These are phyloP conservation scores for Candida oleophila DNA, from an alignment of 805 yeast genomes.

Conservation along the genomic window DNA sequence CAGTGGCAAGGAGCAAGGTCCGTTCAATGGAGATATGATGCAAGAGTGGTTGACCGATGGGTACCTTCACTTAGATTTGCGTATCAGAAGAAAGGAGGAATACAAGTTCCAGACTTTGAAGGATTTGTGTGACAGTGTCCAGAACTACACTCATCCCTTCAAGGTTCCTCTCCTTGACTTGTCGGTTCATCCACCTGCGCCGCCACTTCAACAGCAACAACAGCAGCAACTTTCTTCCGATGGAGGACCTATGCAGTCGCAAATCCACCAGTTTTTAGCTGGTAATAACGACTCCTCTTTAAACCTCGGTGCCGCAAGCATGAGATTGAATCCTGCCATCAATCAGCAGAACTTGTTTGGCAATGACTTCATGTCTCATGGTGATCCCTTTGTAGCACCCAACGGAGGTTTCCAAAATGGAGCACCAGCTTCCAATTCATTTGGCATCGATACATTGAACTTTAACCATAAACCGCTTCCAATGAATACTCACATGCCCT, in stretches of 20 bases:
- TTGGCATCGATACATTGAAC: slow-evolving; percentile 25
- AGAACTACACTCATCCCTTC: slow-evolving; percentile 60
- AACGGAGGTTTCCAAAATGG: slow-evolving; percentile 9
- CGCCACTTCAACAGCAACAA: slow-evolving; percentile 7
- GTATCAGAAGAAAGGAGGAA: slow-evolving; percentile 61
- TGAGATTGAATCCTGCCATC: slow-evolving; percentile 17
- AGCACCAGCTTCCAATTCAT: slow-evolving; percentile 14
- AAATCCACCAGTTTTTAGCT: slow-evolving; percentile 28
- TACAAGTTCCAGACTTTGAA: slow-evolving; percentile 47
- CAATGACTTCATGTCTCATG: slow-evolving; percentile 18
- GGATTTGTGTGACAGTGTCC: slow-evolving; percentile 49
- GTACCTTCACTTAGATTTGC: slow-evolving; percentile 55
- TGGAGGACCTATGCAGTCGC: slow-evolving; percentile 16
- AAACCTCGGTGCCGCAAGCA: slow-evolving; percentile 24
- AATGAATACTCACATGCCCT: slow-evolving; percentile 20
- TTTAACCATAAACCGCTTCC: slow-evolving; percentile 14
- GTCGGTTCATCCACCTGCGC: slow-evolving; percentile 2
- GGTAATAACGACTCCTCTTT: slow-evolving; percentile 12
- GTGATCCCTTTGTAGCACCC: slow-evolving; percentile 19
- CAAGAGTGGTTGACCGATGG: slow-evolving; percentile 70
- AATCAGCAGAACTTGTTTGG: slow-evolving; percentile 21
- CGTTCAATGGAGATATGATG: slow-evolving; percentile 73
- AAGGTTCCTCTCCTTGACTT: slow-evolving; percentile 50
- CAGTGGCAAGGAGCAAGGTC: slow-evolving; percentile 72
- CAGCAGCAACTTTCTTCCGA: slow-evolving; percentile 5